These are phyloP conservation scores for Russula sp. DNA, from an alignment of 768 basidiomycete genomes.

Conservation along the genomic window DNA sequence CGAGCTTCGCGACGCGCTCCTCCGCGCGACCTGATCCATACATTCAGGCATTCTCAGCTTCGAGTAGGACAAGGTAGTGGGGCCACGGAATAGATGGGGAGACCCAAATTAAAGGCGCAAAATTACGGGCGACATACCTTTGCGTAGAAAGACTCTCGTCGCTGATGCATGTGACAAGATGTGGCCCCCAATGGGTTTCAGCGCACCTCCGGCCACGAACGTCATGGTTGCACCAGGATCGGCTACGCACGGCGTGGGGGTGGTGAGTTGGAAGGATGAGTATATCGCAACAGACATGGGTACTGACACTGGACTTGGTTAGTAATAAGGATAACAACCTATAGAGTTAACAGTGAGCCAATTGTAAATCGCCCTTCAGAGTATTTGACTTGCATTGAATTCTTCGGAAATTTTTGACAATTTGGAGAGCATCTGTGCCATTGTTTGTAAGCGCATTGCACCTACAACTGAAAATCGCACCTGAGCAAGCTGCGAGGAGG, in stretches of 20 bases:
- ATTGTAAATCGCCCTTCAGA: conserved; percentile 3
- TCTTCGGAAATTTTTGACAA: conserved; percentile 90
- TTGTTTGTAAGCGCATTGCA: neutral
- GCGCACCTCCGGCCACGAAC: conserved; percentile 89
- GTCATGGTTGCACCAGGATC: conserved; percentile 95
- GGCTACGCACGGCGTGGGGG: conserved; percentile 39
- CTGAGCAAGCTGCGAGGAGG: conserved; percentile 66
- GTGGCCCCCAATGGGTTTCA: conserved; percentile 90
- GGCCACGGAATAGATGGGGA: neutral
- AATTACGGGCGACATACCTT: conserved; percentile 48
- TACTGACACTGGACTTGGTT: conserved; percentile 86
- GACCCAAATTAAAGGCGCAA: neutral
- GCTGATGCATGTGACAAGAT: conserved; percentile 87
- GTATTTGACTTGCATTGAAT: conserved; percentile 58
- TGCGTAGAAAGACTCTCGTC: conserved; percentile 81
- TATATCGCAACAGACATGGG: neutral
- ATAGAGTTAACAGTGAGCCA: conserved; percentile 28
- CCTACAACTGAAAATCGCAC: conserved; percentile 38
- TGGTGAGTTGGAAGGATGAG: conserved; percentile 6
- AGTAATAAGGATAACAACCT: conserved; percentile 85
- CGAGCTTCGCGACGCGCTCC: conserved; percentile 86
- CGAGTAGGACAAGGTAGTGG: neutral
- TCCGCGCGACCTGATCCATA: conserved; percentile 72
- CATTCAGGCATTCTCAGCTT: neutral
- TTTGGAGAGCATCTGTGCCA: conserved; percentile 80